Evolutionary conservation across 1,139 yeast genomes (phyloP).

Genomic region (Candida pseudoviswanathii): DNA sequence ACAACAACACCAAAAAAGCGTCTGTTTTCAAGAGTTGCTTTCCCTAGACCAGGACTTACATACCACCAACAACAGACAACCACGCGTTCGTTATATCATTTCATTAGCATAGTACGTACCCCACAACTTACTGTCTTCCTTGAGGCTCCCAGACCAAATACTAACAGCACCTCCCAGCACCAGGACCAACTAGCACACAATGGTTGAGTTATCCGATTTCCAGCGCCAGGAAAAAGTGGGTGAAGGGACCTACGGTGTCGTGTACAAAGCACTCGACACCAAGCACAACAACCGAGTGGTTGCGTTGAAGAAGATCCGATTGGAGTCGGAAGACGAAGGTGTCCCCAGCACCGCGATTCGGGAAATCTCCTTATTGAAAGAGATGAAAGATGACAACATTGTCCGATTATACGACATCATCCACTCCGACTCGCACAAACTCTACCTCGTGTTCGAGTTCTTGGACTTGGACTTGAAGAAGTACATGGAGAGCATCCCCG

Average conservation of each 20-base stretch:
- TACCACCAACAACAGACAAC: not conserved
- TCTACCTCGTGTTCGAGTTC: slow-evolving; percentile 91
- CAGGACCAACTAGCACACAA: slow-evolving; percentile 21
- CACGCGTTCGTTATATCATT: not conserved
- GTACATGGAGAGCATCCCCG: slow-evolving; percentile 95
- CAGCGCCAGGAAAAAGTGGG: slow-evolving; percentile 96
- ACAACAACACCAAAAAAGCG: not conserved
- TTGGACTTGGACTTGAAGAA: slow-evolving; percentile 92
- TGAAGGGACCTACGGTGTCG: slow-evolving; percentile 98
- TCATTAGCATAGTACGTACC: not conserved
- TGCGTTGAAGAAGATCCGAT: slow-evolving; percentile 90
- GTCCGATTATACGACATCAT: slow-evolving; percentile 91
- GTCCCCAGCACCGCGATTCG: slow-evolving; percentile 98
- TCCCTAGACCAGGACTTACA: not conserved
- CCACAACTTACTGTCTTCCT: not conserved
- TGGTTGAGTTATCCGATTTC: slow-evolving; percentile 88
- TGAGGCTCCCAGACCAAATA: not conserved
- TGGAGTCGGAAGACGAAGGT: slow-evolving; percentile 98
- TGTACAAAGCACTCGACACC: slow-evolving; percentile 90
- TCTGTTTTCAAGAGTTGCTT: not conserved
- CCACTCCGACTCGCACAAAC: slow-evolving; percentile 93
- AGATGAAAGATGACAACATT: slow-evolving; percentile 88
- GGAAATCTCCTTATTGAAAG: slow-evolving; percentile 91
- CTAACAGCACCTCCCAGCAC: not conserved
- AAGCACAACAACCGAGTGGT: slow-evolving; percentile 89